Evolutionary conservation across 768 basidiomycete genomes (phyloP), one percentile per base, ranked within the genome.

Genomic region (Sporobolomyces phaffii): DNA sequence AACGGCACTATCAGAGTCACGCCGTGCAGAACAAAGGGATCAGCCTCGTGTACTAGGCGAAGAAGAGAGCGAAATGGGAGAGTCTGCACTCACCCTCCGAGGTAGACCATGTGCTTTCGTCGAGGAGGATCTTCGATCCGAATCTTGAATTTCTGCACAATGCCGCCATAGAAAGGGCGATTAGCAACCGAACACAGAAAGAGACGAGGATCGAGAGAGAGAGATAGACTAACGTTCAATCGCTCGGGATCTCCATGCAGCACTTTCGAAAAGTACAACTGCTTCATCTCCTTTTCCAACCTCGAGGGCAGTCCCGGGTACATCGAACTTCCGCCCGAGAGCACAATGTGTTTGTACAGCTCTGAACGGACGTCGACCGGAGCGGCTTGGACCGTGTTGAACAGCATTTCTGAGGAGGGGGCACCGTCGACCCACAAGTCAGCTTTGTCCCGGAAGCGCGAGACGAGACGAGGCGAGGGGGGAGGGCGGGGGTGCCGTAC

Each of bases 241-340:
- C 96, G 82, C 20, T 86, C 79, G 0, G 90, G 86, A 76, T 98
- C 87, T 22, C 89, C 87, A 49, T 84, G 82, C 49, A 98, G 82
- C 22, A 98, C 90, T n/a, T 86, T 83, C 2, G 89, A 89, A 66
- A 99, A 83, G 78, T 97, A 91, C n/a, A 98, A 82, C 78, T 98
- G 96, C 79, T 98, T 98, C 89, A 98, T 91, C 81, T 99, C 94
- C 81, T 98, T 98, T 80, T 98, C 96, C 48, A 99, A 82, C 50
- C 96, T 86, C 77, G 89, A 91, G 15, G 96, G 96, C 62, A 99
- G 84, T 31, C 96, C 96, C 34, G 96, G 94, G 77, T 98, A 98
- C 94, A 98, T 98, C 78, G 90, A 92, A 3, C 91, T 94, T 10
- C 96, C 96, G 58, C 96, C 96, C 6, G 91, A 96, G 31, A 99